phyloP scores from a whole-genome alignment of 441 rosid species.

The Syzygium malaccense region DNA sequence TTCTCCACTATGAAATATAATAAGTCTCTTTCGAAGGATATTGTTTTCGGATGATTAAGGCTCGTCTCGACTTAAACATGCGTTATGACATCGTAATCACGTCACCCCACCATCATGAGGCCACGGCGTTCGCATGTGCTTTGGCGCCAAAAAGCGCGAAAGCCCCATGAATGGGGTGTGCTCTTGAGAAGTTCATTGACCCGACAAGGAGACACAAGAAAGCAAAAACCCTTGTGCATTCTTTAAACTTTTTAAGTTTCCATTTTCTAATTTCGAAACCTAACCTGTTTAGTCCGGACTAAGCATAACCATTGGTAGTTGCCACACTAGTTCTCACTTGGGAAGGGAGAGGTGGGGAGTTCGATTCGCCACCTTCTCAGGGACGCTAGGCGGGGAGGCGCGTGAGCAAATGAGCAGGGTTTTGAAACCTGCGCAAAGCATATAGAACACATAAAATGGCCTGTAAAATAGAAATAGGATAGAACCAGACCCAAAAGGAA shows the following conservation, averaged over 20 bases:
- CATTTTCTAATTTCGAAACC: background rate
- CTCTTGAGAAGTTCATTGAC: background rate
- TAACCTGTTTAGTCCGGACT: background rate
- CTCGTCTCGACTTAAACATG: background rate
- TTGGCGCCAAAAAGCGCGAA: background rate
- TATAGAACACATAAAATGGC: no score
- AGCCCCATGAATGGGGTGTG: background rate
- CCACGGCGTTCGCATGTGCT: background rate
- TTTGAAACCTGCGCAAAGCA: no score
- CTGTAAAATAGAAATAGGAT: no score
- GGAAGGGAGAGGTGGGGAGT: no score
- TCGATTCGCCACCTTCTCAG: no score
- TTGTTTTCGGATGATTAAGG: background rate
- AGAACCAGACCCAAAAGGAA: no score
- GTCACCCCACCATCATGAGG: background rate
- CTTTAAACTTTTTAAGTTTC: background rate
- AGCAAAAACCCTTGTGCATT: background rate
- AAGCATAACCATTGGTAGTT: background rate
- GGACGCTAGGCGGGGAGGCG: no score
- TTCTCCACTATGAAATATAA: background rate
- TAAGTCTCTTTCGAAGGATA: background rate
- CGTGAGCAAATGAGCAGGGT: no score
- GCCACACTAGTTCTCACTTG: no score
- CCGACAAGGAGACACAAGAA: background rate
- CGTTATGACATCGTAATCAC: background rate